A percentile compares a stretch with the other conserved stretches of the same genome.
Conservation (phyloP, 2,329 filamentous ascomycete genomes). For the Colletotrichum noveboracense region DNA sequence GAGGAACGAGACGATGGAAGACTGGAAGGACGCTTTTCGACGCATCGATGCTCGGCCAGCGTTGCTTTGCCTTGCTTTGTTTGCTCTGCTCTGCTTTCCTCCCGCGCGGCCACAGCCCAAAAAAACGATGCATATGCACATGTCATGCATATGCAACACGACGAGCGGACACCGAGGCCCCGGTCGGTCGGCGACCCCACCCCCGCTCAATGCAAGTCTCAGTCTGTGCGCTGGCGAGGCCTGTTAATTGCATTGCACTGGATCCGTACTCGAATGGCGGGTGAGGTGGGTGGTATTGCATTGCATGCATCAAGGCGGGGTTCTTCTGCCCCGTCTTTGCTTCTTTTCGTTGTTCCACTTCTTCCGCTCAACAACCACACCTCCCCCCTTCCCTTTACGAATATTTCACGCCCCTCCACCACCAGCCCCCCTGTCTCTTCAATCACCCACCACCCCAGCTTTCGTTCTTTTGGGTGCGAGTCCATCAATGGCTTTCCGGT, state of each 20-base stretch:
- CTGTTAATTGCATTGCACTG: slow-evolving; percentile 3
- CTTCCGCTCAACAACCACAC: neutral
- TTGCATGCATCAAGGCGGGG: neutral
- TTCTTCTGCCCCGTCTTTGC: neutral
- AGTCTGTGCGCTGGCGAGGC: neutral
- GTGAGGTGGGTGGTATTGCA: neutral
- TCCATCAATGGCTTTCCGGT: slow-evolving; percentile 10
- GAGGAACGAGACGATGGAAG: neutral
- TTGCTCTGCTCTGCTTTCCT: neutral
- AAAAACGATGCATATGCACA: slow-evolving; percentile 2
- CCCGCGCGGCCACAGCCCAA: neutral
- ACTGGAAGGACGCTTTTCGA: neutral
- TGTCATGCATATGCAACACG: slow-evolving; percentile 13
- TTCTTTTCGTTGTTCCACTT: neutral
- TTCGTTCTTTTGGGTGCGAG: neutral
- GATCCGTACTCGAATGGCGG: neutral
- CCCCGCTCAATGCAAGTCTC: slow-evolving; percentile 14
- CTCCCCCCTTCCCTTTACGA: neutral
- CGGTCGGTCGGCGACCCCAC: neutral
- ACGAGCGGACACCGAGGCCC: neutral
- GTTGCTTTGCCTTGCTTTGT: neutral
- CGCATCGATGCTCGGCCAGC: neutral
- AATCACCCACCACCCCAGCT: neutral
- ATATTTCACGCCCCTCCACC: neutral
- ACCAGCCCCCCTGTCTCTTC: neutral